Percentiles rank a stretch among this genome's conserved stretches.
phyloP scores from a whole-genome alignment of 306 rosid species.

The Acacia melanoxylon region DNA sequence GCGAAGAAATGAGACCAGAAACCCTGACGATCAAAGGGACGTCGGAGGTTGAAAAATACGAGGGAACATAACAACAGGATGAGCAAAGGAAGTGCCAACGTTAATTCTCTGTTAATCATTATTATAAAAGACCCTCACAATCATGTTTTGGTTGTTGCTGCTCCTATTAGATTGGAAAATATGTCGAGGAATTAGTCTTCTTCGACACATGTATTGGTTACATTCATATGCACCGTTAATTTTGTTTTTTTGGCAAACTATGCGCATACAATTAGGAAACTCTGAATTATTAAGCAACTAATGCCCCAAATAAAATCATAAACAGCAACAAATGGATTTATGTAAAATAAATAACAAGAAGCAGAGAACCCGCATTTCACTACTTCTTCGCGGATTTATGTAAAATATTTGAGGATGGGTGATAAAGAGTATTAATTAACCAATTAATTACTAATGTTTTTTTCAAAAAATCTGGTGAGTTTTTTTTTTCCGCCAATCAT shows the following conservation, averaged over 20 bases:
- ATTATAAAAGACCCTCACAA: conserved; percentile 4
- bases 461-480: too few relatives aligned
- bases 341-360: too few relatives aligned
- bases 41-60: conserved; percentile 31
- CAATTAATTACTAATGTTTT: too few relatives aligned
- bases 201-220: neutral
- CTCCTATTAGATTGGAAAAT: conserved; percentile 38
- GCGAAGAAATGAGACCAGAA: conserved; percentile 34
- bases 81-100: conserved; percentile 44
- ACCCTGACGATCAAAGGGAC: conserved; percentile 47
- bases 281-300: neutral
- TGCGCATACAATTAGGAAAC: neutral
- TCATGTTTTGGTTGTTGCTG: conserved; percentile 7
- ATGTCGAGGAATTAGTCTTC: conserved; percentile 33
- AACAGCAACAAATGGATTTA: too few relatives aligned
- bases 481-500: too few relatives aligned
- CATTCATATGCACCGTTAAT: too few relatives aligned
- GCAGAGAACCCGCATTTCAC: too few relatives aligned
- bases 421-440: too few relatives aligned
- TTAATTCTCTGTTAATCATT: conserved; percentile 44
- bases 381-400: too few relatives aligned
- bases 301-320: too few relatives aligned
- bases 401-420: too few relatives aligned
- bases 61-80: conserved; percentile 39
- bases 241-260: too few relatives aligned